Conservation (phyloP, 805 yeast species). For the Tetrapisispora namnaoensis region DNA sequence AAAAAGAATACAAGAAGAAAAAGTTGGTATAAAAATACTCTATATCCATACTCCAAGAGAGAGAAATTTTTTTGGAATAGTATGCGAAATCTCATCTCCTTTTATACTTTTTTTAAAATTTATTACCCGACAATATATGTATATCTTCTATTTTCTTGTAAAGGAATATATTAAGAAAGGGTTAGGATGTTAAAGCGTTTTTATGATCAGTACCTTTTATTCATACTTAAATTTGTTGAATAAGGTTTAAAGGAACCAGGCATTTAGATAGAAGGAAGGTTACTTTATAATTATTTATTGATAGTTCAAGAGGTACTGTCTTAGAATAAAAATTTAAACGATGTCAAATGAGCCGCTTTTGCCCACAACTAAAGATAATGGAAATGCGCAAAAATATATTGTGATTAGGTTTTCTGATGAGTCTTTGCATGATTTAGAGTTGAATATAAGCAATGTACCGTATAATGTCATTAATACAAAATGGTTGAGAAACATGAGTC, state of each 20-base stretch:
- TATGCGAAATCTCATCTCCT: too few relatives aligned
- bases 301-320: too few relatives aligned
- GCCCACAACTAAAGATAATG: conserved; percentile 7
- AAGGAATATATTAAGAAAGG: background rate
- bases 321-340: background rate
- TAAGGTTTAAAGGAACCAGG: too few relatives aligned
- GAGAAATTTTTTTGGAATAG: too few relatives aligned
- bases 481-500: conserved; percentile 25
- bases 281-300: too few relatives aligned
- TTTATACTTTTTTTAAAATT: conserved; percentile 2
- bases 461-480: conserved; percentile 13
- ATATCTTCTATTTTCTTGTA: too few relatives aligned
- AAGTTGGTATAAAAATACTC: too few relatives aligned
- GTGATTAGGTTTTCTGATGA: conserved; percentile 26
- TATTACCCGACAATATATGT: background rate
- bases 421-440: conserved; percentile 17
- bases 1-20: background rate
- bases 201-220: background rate
- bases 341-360: conserved; percentile 19
- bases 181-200: background rate
- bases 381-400: conserved; percentile 3
- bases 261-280: too few relatives aligned
- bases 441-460: conserved; percentile 20
- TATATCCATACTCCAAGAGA: too few relatives aligned
- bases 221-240: too few relatives aligned